phyloP scores from a whole-genome alignment of 306 rosid species.

The Adenanthera pavonina region DNA sequence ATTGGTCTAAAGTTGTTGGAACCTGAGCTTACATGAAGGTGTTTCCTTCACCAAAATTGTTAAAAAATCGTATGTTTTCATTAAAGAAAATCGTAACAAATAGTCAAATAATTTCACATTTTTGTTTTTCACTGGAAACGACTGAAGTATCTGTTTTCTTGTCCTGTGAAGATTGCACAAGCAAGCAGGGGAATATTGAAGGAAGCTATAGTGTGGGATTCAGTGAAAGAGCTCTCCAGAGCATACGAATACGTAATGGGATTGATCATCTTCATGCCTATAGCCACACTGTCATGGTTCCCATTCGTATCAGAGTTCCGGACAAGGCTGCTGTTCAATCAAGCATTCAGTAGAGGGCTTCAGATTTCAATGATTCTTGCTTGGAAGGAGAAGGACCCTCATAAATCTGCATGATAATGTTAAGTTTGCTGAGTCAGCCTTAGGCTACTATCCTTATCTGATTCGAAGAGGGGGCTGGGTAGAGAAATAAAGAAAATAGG shows the following conservation, averaged over 20 bases:
- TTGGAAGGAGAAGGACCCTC: conserved; percentile 74
- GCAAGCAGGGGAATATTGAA: conserved; percentile 67
- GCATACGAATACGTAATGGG: conserved; percentile 94
- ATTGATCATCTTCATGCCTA: conserved; percentile 75
- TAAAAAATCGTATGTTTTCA: background rate
- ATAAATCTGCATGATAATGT: conserved; percentile 40
- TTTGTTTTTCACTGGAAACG: conserved; percentile 6
- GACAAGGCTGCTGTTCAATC: conserved; percentile 90
- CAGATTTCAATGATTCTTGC: conserved; percentile 94
- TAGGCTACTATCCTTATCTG: background rate
- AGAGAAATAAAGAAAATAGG: too few species aligned
- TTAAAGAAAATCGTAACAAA: background rate
- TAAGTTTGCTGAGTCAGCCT: conserved; percentile 30
- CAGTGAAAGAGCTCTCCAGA: conserved; percentile 82
- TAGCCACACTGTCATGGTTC: conserved; percentile 88
- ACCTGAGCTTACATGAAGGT: too few species aligned
- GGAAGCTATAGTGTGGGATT: conserved; percentile 72
- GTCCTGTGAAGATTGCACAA: conserved; percentile 73
- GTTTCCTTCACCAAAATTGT: too few species aligned
- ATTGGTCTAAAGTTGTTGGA: too few species aligned
- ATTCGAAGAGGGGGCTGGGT: too few species aligned
- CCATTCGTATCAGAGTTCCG: conserved; percentile 92
- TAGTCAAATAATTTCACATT: background rate
- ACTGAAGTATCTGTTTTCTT: conserved; percentile 13
- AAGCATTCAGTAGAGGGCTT: conserved; percentile 96